Percentiles rank a stretch among this genome's conserved stretches.
These are phyloP conservation scores for Asclepias syriaca DNA, from an alignment of 257 asterid genomes.

Conservation along the genomic window DNA sequence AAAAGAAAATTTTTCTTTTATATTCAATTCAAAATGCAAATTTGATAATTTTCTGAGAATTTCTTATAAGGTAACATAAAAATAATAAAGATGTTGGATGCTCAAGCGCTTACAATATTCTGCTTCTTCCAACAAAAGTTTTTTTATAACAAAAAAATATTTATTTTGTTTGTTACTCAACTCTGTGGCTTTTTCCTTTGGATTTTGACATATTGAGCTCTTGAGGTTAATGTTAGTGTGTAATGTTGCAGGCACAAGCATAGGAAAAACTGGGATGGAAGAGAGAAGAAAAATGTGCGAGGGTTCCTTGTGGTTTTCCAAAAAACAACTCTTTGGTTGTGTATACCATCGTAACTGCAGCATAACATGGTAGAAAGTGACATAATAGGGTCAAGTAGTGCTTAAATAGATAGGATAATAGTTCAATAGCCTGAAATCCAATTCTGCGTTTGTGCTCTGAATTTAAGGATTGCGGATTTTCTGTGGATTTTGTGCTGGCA, in stretches of 20 bases:
- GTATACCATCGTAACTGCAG: background rate
- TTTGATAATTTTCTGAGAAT: no score
- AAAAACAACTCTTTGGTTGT: conserved; percentile 5
- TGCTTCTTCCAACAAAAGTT: background rate
- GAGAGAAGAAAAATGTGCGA: background rate
- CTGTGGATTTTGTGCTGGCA: background rate
- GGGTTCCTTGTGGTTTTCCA: background rate
- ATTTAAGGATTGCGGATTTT: conserved; percentile 1
- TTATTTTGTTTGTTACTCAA: no score
- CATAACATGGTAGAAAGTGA: background rate
- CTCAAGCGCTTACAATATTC: background rate
- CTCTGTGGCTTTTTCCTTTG: background rate
- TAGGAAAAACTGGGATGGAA: background rate
- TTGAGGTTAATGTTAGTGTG: background rate
- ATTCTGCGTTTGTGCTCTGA: background rate
- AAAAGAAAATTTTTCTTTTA: no score
- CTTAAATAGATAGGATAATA: background rate
- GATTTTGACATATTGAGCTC: background rate
- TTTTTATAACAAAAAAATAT: no score
- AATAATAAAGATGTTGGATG: no score
- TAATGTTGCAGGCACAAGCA: conserved; percentile 5
- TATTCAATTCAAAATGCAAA: no score
- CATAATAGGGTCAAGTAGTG: conserved; percentile 11
- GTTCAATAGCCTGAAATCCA: background rate
- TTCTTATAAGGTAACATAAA: no score